phyloP scores from a whole-genome alignment of 306 rosid genomes.

The Biancaea sappan region DNA sequence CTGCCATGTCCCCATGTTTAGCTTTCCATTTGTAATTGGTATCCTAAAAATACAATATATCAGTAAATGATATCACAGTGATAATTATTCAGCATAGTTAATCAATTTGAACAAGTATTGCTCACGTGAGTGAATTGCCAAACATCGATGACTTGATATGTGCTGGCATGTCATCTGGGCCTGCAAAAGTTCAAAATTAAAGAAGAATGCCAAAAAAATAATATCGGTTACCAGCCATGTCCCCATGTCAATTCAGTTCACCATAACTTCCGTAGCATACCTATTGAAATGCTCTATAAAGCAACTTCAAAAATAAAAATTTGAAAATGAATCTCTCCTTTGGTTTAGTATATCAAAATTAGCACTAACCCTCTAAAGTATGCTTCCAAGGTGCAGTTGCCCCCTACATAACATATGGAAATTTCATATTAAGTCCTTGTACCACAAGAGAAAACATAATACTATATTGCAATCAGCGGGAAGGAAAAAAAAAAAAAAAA shows the following conservation, averaged over 20 bases:
- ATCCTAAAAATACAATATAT: slow-evolving; percentile 54
- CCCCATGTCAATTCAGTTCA: not conserved
- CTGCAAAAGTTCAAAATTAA: slow-evolving; percentile 51
- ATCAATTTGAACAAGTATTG: slow-evolving; percentile 26
- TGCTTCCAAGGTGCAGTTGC: slow-evolving; percentile 93
- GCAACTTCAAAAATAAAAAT: not conserved
- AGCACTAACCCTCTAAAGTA: slow-evolving; percentile 77
- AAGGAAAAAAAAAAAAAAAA: too few species aligned
- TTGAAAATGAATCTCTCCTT: not conserved
- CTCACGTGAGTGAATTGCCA: slow-evolving; percentile 82
- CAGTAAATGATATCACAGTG: slow-evolving; percentile 4
- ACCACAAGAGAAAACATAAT: not conserved
- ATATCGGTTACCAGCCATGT: not conserved
- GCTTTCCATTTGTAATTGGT: slow-evolving; percentile 90
- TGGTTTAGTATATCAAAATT: not conserved
- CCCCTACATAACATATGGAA: slow-evolving; percentile 52
- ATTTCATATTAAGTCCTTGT: not conserved
- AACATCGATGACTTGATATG: slow-evolving; percentile 97
- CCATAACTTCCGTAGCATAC: not conserved
- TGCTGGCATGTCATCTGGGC: slow-evolving; percentile 98
- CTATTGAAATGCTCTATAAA: not conserved
- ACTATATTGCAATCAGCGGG: not conserved
- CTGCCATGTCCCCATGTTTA: slow-evolving; percentile 99
- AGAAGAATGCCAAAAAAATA: not conserved
- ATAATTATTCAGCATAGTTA: slow-evolving; percentile 24